phyloP scores from a whole-genome alignment of 129 eudicot genomes.

The Chrysanthemum lavandulifolium region DNA sequence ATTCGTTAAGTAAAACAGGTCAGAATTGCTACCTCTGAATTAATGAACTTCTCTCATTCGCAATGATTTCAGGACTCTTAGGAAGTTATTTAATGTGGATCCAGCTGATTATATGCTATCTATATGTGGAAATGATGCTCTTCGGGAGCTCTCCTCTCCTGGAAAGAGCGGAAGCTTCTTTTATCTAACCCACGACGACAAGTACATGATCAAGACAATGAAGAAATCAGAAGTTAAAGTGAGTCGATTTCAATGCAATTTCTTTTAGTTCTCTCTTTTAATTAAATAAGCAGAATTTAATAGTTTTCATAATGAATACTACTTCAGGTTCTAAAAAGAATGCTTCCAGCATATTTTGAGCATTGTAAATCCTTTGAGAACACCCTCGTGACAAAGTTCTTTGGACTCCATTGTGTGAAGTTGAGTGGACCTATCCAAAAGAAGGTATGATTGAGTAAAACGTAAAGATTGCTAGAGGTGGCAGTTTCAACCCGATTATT shows the following conservation, averaged over 20 bases:
- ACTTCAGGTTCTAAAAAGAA: constrained; percentile 71
- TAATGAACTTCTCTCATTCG: background rate
- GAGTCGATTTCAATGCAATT: constrained; percentile 26
- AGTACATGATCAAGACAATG: constrained; percentile 96
- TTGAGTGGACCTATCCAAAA: constrained; percentile 82
- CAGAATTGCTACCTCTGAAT: background rate
- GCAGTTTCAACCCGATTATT: background rate
- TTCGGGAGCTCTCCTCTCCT: constrained; percentile 94
- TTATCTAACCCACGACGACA: constrained; percentile 85
- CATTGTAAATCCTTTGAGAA: constrained; percentile 77
- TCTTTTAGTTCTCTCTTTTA: no score
- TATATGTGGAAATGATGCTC: constrained; percentile 93
- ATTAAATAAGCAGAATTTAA: background rate
- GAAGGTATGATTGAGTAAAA: constrained; percentile 47
- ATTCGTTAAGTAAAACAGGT: background rate
- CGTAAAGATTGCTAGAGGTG: background rate
- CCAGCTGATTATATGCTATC: constrained; percentile 98
- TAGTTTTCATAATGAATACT: background rate
- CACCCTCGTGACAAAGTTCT: constrained; percentile 79
- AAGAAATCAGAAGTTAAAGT: constrained; percentile 91
- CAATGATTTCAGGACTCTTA: constrained; percentile 64
- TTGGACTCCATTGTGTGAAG: constrained; percentile 92
- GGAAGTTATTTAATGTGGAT: constrained; percentile 86
- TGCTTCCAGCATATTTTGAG: constrained; percentile 90
- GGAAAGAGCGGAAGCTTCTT: constrained; percentile 99